Base-by-base conservation (phyloP, 805 yeast genomes). In the Lachancea fermentati region DNA sequence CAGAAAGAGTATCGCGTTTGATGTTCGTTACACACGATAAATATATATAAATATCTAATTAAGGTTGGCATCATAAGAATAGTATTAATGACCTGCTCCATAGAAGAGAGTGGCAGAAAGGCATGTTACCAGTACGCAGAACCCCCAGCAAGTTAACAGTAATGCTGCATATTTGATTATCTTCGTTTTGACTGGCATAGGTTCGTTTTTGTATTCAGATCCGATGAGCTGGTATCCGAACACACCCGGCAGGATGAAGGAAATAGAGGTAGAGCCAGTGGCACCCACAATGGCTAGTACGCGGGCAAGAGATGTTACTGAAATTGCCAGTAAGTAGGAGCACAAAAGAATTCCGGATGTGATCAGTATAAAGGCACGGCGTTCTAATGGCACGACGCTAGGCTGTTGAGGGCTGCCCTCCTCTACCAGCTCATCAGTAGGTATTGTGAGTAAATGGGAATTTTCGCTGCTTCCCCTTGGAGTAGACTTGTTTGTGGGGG, bases 191-290 rank as follows among this genome's bases (percentile, higher is more conserved):
- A 36, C 29, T n/a, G 66, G 50, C 17, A 50, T 39, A 34, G 53
- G 51, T 12, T 36, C 46, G 3, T 41, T 25, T 3, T 30, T 24
- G 42, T 36, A 42, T 30, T 57, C 59, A 13, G 58, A 51, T 2
- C 57, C 58, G 17, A 55, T 54, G 30, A 57, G 38, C 29, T 45
- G 47, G 42, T 65, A 83, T 0, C 91, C 91, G 58, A 83, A 84
- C 42, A 79, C 65, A 0, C 94, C 93, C 0, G 94, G 94, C 32
- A 84, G 66, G 7, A 82, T 81, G 58, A 83, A 84, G 17, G 87
- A 78, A 37, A 84, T 84, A 18, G 86, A 68, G 0, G 89, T 85
- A 4, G 89, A 84, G 0, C 94, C 94, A 0, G 93, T 84, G 4
- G 89, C 82, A 3, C 94, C 94, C 7, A 84, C 88, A 38, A 84